These are phyloP conservation scores for Acaromyces ingoldii DNA, from an alignment of 1,284 basidiomycete genomes.

Conservation along the genomic window DNA sequence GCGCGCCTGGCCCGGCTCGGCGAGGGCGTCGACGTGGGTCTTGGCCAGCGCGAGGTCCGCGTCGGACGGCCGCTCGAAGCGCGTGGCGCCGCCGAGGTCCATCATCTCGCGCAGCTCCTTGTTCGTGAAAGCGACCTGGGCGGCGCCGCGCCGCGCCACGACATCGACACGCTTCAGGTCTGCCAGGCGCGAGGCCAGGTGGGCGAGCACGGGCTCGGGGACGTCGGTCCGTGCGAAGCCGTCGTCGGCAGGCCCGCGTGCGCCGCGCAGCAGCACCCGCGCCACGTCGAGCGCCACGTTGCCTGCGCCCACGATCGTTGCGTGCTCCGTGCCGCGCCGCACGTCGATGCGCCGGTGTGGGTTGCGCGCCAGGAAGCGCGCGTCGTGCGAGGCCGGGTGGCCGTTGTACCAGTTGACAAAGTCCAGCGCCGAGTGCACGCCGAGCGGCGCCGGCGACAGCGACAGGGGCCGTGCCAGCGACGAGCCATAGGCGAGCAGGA, in stretches of 20 bases:
- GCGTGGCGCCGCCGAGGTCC: constrained; percentile 64
- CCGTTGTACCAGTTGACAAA: constrained; percentile 97
- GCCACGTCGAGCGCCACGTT: constrained; percentile 94
- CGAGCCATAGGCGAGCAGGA: constrained; percentile 76
- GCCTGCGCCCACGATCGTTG: constrained; percentile 86
- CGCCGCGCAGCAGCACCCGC: constrained; percentile 69
- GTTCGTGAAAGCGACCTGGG: constrained; percentile 85
- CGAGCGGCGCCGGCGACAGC: constrained; percentile 55
- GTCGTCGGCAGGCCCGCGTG: constrained; percentile 59
- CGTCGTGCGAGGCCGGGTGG: constrained; percentile 63
- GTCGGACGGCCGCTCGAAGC: too few species aligned
- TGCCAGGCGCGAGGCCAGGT: constrained; percentile 64
- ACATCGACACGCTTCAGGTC: constrained; percentile 58
- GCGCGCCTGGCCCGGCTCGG: constrained; percentile 37
- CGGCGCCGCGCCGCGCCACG: constrained; percentile 79
- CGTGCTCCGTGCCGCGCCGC: constrained; percentile 54
- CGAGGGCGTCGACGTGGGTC: constrained; percentile 39
- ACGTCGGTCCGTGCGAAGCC: too few species aligned
- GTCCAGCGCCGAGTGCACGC: constrained; percentile 71
- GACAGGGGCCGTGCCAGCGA: constrained; percentile 56
- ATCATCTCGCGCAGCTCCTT: constrained; percentile 93
- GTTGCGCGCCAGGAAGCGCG: constrained; percentile 60
- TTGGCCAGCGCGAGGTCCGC: constrained; percentile 52
- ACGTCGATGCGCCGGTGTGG: constrained; percentile 10
- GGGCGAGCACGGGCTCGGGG: constrained; percentile 68